These are phyloP conservation scores for Beta vulgaris DNA, from an alignment of 148 eudicot species.

Conservation along the genomic window DNA sequence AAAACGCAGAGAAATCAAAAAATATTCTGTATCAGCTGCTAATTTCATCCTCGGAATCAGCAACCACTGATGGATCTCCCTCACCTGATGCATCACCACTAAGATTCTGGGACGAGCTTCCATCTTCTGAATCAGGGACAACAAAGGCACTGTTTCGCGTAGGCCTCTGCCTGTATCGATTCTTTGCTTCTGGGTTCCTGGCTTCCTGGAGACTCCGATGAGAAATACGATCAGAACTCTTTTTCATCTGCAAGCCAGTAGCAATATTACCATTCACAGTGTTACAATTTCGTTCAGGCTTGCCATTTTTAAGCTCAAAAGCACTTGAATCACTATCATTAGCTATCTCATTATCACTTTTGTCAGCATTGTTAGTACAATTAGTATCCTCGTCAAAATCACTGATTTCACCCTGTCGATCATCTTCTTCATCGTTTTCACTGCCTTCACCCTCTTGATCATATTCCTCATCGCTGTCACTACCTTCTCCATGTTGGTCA, in stretches of 20 bases:
- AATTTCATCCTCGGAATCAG: conserved; percentile 39
- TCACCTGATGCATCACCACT: conserved; percentile 12
- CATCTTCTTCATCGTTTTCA: conserved; percentile 14
- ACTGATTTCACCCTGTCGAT: conserved; percentile 19
- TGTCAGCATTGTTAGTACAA: not conserved
- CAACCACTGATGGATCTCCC: conserved; percentile 21
- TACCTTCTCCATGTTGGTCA: conserved; percentile 16
- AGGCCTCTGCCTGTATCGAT: conserved; percentile 60
- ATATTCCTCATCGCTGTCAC: conserved; percentile 17
- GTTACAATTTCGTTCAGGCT: conserved; percentile 17
- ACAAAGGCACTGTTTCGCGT: conserved; percentile 49
- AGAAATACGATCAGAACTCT: conserved; percentile 38
- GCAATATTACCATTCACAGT: conserved; percentile 3
- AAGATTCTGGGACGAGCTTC: conserved; percentile 32
- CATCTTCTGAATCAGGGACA: conserved; percentile 60
- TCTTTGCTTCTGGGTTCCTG: conserved; percentile 47
- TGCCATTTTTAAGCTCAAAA: conserved; percentile 27
- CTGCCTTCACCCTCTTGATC: conserved; percentile 21
- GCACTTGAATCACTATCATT: conserved; percentile 28
- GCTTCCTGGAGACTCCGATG: conserved; percentile 25
- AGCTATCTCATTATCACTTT: not conserved
- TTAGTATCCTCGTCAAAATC: conserved; percentile 22
- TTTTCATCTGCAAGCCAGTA: conserved; percentile 24
- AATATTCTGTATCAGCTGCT: conserved; percentile 18
- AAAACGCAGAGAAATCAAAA: conserved; percentile 29